A percentile compares a stretch with the other conserved stretches of the same genome.
Conservation (phyloP, 164 flowering plant species). For the Annona cherimola region DNA sequence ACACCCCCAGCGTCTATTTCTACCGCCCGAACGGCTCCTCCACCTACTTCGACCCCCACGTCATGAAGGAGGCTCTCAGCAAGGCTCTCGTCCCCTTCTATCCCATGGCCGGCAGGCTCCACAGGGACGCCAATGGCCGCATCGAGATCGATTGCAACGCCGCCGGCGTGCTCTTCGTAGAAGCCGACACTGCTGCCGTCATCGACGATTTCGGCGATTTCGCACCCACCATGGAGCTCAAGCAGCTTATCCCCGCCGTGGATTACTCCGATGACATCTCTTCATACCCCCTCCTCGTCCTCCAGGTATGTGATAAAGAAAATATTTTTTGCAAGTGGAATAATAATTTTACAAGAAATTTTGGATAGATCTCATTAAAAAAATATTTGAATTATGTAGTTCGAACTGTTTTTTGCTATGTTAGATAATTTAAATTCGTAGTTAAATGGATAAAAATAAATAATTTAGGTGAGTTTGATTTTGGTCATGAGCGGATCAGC, state of each 20-base stretch:
- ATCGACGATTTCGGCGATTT: constrained; percentile 43
- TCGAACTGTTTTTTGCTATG: no score
- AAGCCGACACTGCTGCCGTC: constrained; percentile 25
- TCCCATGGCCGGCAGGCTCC: constrained; percentile 38
- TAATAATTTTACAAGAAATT: no score
- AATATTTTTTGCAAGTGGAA: no score
- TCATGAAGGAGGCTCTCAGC: constrained; percentile 31
- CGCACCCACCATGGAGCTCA: constrained; percentile 28
- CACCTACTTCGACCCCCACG: constrained; percentile 21
- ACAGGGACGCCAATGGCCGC: constrained; percentile 28
- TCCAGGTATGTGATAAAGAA: no score
- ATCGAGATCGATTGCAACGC: constrained; percentile 41
- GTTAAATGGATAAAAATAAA: no score
- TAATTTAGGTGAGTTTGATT: no score
- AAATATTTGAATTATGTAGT: no score
- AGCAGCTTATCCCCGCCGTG: constrained; percentile 29
- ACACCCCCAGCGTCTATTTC: constrained; percentile 25
- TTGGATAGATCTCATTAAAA: no score
- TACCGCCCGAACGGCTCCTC: constrained; percentile 23
- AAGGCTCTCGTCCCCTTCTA: constrained; percentile 35
- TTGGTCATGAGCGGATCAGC: no score
- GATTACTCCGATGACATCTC: constrained; percentile 32
- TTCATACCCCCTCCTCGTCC: constrained; percentile 32
- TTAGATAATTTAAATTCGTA: no score
- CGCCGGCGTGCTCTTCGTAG: constrained; percentile 30